These are phyloP conservation scores for Plectosphaerella sp. DNA, from an alignment of 2,329 filamentous ascomycete species.

Conservation along the genomic window DNA sequence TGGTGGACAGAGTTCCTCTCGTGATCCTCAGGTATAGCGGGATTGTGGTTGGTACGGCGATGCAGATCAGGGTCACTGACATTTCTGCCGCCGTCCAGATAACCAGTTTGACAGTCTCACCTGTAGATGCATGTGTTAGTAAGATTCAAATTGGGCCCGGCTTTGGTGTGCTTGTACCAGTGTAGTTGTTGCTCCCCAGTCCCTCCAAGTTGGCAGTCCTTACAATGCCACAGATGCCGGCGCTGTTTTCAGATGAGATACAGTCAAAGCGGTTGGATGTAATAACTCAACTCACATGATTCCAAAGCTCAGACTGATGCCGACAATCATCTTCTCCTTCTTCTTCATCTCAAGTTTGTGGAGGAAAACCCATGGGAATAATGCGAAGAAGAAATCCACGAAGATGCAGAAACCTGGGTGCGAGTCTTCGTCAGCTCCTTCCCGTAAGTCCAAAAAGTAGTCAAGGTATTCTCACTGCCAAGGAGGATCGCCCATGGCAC, in stretches of 20 bases:
- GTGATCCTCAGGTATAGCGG: not conserved
- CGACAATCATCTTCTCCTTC: conserved; percentile 30
- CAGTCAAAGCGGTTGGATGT: not conserved
- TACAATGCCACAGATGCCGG: not conserved
- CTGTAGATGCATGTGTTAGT: not conserved
- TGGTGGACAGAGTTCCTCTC: not conserved
- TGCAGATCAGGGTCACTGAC: not conserved
- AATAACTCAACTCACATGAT: not conserved
- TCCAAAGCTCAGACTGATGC: conserved; percentile 15
- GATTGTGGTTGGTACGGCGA: not conserved
- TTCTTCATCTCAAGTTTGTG: conserved; percentile 30
- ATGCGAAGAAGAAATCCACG: conserved; percentile 31
- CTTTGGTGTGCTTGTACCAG: not conserved
- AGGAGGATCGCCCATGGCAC: conserved; percentile 9
- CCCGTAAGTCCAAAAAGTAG: not conserved
- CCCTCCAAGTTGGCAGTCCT: not conserved
- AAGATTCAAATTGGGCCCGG: not conserved
- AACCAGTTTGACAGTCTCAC: not conserved
- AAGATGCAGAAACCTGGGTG: conserved; percentile 11
- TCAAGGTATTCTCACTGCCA: conserved; percentile 3
- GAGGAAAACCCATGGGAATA: conserved; percentile 37
- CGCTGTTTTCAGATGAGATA: not conserved
- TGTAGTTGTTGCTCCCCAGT: not conserved
- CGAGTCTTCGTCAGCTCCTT: not conserved
- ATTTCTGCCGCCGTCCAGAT: not conserved